phyloP scores from a whole-genome alignment of 805 yeast genomes.

The Candida qinlingensis region DNA sequence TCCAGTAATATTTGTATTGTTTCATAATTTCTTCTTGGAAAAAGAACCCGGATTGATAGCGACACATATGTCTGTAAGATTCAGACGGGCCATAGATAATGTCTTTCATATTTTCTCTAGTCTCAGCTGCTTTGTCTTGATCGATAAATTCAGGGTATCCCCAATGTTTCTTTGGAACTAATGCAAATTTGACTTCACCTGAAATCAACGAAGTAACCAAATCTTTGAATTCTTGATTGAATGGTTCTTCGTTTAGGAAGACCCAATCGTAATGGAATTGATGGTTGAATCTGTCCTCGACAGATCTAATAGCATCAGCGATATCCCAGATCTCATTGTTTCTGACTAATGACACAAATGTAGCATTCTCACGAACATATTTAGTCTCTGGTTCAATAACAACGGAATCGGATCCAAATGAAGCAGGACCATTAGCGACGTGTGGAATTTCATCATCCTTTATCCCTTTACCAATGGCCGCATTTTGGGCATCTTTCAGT shows the following conservation, averaged over 20 bases:
- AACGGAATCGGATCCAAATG: not conserved
- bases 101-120: slow-evolving; percentile 87
- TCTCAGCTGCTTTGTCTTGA: slow-evolving; percentile 55
- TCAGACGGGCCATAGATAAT: slow-evolving; percentile 62
- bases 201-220: slow-evolving; percentile 64
- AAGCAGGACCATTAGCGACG: not conserved
- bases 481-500: not conserved
- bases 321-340: slow-evolving; percentile 64
- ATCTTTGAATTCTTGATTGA: slow-evolving; percentile 72
- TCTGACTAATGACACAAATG: slow-evolving; percentile 77
- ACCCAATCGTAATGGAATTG: slow-evolving; percentile 91
- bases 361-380: slow-evolving; percentile 54
- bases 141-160: slow-evolving; percentile 82
- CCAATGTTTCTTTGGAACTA: slow-evolving; percentile 85
- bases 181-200: slow-evolving; percentile 74
- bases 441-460: not conserved
- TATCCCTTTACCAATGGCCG: not conserved
- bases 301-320: slow-evolving; percentile 59
- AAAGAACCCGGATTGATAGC: slow-evolving; percentile 88
- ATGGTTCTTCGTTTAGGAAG: slow-evolving; percentile 82
- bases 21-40: slow-evolving; percentile 70
- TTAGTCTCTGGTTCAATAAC: not conserved
- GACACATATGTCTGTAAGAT: slow-evolving; percentile 86
- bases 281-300: slow-evolving; percentile 86
- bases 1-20: slow-evolving; percentile 87